Evolutionary conservation across 2,329 filamentous ascomycete species (phyloP).

Genomic region (Fusarium tuaranense): DNA sequence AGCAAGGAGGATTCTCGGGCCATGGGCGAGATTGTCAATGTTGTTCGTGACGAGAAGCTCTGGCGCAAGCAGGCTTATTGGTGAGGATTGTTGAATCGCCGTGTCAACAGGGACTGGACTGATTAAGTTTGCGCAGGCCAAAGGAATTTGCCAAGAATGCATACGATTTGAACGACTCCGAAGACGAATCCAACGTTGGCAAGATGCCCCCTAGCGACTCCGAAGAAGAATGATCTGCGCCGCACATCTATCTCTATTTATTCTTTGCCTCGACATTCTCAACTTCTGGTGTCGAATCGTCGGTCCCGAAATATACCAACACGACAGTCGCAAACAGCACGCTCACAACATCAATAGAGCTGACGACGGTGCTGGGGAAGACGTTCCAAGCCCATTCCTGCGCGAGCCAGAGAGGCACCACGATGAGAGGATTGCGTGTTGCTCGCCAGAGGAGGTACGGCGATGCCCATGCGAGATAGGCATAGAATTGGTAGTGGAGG

Average conservation of each 20-base stretch:
- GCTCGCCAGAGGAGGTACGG: slow-evolving; percentile 89
- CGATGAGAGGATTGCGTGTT: slow-evolving; percentile 73
- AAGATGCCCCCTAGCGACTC: slow-evolving; percentile 87
- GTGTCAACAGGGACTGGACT: slow-evolving; percentile 18
- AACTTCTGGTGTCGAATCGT: slow-evolving; percentile 51
- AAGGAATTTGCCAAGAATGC: slow-evolving; percentile 79
- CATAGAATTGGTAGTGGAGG: slow-evolving; percentile 95
- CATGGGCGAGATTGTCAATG: slow-evolving; percentile 89
- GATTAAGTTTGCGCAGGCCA: slow-evolving; percentile 67
- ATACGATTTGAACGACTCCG: slow-evolving; percentile 73
- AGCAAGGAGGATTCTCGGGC: slow-evolving; percentile 81
- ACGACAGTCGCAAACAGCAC: slow-evolving; percentile 75
- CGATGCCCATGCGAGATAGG: slow-evolving; percentile 89
- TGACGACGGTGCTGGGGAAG: slow-evolving; percentile 78
- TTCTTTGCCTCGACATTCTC: slow-evolving; percentile 43
- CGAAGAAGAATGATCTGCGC: slow-evolving; percentile 63
- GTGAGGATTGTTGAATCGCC: slow-evolving; percentile 56
- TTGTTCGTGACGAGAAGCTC: slow-evolving; percentile 89
- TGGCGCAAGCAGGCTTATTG: slow-evolving; percentile 94
- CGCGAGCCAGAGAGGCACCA: slow-evolving; percentile 77
- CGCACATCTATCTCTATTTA: slow-evolving; percentile 43
- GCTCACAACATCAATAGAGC: slow-evolving; percentile 74
- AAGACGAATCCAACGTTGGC: slow-evolving; percentile 83
- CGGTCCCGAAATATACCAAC: slow-evolving; percentile 70
- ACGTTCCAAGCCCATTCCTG: slow-evolving; percentile 97